These are phyloP conservation scores for Lentinula edodes DNA, from an alignment of 768 basidiomycete species.

Conservation along the genomic window DNA sequence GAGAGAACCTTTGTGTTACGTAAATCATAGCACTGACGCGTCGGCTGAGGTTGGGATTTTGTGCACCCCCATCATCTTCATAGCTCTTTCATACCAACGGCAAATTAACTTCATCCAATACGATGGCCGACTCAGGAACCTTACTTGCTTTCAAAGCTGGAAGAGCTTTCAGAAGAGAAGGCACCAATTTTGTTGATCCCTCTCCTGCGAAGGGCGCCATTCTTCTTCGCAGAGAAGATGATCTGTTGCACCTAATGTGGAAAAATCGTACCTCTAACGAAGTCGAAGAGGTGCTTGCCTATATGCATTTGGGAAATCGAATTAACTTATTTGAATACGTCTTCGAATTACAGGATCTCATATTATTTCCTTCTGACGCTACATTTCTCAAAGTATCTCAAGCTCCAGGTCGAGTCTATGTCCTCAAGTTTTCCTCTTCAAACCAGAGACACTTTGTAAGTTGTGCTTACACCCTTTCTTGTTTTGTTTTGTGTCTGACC, in stretches of 20 bases:
- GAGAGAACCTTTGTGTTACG: conserved; percentile 7
- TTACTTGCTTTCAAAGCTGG: conserved; percentile 65
- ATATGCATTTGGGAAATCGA: neutral
- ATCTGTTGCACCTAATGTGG: conserved; percentile 75
- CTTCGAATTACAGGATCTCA: conserved; percentile 56
- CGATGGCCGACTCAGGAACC: conserved; percentile 36
- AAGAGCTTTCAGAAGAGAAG: conserved; percentile 63
- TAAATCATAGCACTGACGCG: conserved; percentile 37
- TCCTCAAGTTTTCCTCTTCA: conserved; percentile 89
- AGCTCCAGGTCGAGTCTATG: conserved; percentile 70
- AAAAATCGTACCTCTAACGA: conserved; percentile 60
- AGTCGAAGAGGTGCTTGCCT: conserved; percentile 51
- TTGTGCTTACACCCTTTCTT: neutral
- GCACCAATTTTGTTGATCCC: conserved; percentile 64
- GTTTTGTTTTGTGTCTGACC: neutral
- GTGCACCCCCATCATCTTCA: neutral
- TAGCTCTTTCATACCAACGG: conserved; percentile 11
- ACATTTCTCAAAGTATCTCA: conserved; percentile 71
- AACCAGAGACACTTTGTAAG: conserved; percentile 86
- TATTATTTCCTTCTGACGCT: conserved; percentile 85
- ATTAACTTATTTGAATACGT: neutral
- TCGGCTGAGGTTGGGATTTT: conserved; percentile 16
- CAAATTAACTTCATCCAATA: conserved; percentile 1
- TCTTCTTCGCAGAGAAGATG: conserved; percentile 67
- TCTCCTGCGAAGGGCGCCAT: conserved; percentile 70